Evolutionary conservation across 2,329 filamentous ascomycete species (phyloP).

Genomic region (Fusarium citri): DNA sequence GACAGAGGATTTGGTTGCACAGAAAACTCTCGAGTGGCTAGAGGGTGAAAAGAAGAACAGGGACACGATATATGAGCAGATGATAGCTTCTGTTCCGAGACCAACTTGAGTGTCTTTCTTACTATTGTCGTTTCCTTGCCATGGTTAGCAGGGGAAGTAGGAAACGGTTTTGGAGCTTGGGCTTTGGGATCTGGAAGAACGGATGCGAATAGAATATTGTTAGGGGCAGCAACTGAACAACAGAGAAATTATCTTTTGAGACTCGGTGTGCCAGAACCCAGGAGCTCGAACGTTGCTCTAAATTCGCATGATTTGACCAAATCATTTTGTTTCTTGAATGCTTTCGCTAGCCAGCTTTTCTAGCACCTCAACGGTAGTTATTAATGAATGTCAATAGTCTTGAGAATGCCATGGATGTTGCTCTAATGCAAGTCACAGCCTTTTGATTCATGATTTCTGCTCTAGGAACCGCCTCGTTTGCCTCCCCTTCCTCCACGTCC

Average conservation of each 20-base stretch:
- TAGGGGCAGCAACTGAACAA: not conserved
- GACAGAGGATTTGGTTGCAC: slow-evolving; percentile 55
- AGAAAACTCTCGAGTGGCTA: slow-evolving; percentile 54
- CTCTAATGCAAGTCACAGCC: not conserved
- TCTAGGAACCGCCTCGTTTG: slow-evolving; percentile 30
- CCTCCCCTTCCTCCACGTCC: slow-evolving; percentile 51
- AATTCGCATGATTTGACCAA: not conserved
- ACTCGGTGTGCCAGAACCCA: not conserved
- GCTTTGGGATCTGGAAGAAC: not conserved
- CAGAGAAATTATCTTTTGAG: not conserved
- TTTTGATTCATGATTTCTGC: not conserved
- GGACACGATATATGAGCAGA: not conserved
- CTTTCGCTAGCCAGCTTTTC: not conserved
- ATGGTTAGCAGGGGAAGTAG: not conserved
- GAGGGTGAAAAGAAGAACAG: slow-evolving; percentile 38
- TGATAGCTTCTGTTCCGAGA: not conserved
- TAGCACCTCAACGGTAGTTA: not conserved
- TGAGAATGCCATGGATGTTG: not conserved
- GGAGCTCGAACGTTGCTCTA: not conserved
- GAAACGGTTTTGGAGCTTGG: not conserved
- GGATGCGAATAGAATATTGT: not conserved
- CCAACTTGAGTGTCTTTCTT: not conserved
- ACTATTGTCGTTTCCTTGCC: not conserved
- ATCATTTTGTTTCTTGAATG: not conserved
- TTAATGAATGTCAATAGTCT: not conserved